Conservation (phyloP, 2,329 filamentous ascomycete species). For the Lachnellula cervina region DNA sequence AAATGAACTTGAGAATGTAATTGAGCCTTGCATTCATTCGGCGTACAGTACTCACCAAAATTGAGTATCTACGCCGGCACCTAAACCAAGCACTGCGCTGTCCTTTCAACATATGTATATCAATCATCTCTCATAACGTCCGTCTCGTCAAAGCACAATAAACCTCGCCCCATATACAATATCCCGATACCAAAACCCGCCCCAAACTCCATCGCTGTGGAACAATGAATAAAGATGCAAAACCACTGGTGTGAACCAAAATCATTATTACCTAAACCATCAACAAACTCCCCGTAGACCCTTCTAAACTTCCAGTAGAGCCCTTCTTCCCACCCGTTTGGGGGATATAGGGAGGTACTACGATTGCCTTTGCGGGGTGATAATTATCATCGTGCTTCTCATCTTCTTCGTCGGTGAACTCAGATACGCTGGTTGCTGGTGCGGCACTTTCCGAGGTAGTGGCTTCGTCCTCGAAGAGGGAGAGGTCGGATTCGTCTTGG, state of each 20-base stretch:
- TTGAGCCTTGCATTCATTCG: no score
- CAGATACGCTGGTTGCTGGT: constrained; percentile 21
- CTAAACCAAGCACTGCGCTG: no score
- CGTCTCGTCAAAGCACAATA: no score
- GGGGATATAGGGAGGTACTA: constrained; percentile 24
- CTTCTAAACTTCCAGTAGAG: constrained; percentile 11
- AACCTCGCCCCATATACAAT: no score
- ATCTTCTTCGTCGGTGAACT: constrained; percentile 21
- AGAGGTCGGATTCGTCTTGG: constrained; percentile 17
- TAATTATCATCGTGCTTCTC: constrained; percentile 15
- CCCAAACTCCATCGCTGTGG: not conserved
- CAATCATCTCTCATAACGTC: no score
- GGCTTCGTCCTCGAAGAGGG: constrained; percentile 7
- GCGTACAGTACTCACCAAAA: no score
- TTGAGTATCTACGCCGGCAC: no score
- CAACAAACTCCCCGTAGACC: constrained; percentile 2
- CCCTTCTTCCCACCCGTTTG: constrained; percentile 14
- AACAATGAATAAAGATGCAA: not conserved
- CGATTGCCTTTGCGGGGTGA: constrained; percentile 25
- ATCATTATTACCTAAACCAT: constrained; percentile 2
- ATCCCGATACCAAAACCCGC: not conserved
- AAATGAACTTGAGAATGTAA: no score
- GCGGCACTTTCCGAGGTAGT: constrained; percentile 15
- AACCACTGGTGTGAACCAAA: no score
- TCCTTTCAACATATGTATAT: no score